Percentiles rank a stretch among this genome's conserved stretches.
These are phyloP conservation scores for Heliamphora exappendiculata DNA, from an alignment of 148 eudicot genomes.

Conservation along the genomic window DNA sequence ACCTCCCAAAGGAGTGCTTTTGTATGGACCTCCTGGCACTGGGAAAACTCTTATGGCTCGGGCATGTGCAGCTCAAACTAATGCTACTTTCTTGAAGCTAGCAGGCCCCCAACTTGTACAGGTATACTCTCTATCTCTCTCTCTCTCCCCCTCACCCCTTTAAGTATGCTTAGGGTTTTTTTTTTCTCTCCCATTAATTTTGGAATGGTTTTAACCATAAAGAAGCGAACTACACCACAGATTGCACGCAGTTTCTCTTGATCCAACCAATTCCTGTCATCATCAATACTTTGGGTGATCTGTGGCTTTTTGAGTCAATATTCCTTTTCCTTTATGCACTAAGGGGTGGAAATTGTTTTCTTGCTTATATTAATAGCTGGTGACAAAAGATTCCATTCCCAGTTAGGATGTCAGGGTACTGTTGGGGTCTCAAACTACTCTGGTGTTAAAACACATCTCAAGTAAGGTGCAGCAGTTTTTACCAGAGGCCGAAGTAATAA, in stretches of 20 bases:
- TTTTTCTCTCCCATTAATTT: not conserved
- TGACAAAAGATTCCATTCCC: too few species aligned
- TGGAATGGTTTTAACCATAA: not conserved
- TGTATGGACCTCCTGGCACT: constrained; percentile 97
- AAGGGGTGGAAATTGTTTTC: not conserved
- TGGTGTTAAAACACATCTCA: not conserved
- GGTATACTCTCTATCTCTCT: constrained; percentile 42
- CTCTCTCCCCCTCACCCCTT: too few species aligned
- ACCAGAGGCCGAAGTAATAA: not conserved
- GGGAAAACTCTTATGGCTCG: constrained; percentile 98
- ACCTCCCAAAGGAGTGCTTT: constrained; percentile 95
- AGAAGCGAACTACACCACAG: not conserved
- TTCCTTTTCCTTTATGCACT: not conserved
- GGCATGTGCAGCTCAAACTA: constrained; percentile 99
- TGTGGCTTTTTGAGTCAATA: not conserved
- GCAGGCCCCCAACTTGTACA: constrained; percentile 99
- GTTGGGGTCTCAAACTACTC: not conserved
- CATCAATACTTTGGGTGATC: too few species aligned
- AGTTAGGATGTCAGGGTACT: not conserved
- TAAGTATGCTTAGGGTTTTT: not conserved
- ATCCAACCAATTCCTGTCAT: too few species aligned
- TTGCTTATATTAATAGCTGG: not conserved
- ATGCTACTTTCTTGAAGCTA: constrained; percentile 91
- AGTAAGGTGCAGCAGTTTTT: not conserved
- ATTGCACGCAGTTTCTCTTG: too few species aligned